These are phyloP conservation scores for Fusarium illudens DNA, from an alignment of 2,329 filamentous ascomycete species.

Conservation along the genomic window DNA sequence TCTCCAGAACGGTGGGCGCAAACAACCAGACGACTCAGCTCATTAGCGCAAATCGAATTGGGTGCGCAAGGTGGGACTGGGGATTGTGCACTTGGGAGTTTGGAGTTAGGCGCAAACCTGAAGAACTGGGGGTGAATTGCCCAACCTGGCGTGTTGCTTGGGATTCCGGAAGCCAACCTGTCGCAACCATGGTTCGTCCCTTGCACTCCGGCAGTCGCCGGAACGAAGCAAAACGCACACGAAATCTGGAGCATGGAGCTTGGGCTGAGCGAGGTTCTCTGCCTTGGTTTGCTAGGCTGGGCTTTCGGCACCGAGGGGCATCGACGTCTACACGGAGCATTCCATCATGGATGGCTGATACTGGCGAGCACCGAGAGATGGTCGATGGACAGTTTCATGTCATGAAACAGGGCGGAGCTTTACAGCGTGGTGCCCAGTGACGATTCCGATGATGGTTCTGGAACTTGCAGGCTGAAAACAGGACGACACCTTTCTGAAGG, in stretches of 20 bases:
- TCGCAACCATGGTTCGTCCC: conserved; percentile 14
- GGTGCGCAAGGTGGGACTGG: conserved; percentile 13
- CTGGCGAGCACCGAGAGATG: neutral
- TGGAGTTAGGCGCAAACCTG: conserved; percentile 15
- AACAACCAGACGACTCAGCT: conserved; percentile 40
- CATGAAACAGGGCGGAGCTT: conserved; percentile 21
- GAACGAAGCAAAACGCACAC: conserved; percentile 10
- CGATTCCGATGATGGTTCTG: conserved; percentile 22
- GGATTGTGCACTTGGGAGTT: conserved; percentile 17
- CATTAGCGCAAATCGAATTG: conserved; percentile 36
- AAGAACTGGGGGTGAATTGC: conserved; percentile 21
- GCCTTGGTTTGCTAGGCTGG: neutral
- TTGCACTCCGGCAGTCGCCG: conserved; percentile 21
- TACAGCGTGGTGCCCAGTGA: conserved; percentile 1
- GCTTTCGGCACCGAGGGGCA: conserved; percentile 16
- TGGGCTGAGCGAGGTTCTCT: neutral
- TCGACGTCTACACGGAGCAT: neutral
- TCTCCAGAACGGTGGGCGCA: conserved; percentile 42
- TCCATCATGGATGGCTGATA: conserved; percentile 1
- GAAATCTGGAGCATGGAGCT: neutral
- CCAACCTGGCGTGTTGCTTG: conserved; percentile 16
- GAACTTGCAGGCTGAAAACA: conserved; percentile 28
- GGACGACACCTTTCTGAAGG: conserved; percentile 26
- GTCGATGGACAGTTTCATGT: conserved; percentile 15
- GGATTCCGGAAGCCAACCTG: conserved; percentile 12